These are phyloP conservation scores for Cladosporium sp. DNA, from an alignment of 2,329 filamentous ascomycete species.

Conservation along the genomic window DNA sequence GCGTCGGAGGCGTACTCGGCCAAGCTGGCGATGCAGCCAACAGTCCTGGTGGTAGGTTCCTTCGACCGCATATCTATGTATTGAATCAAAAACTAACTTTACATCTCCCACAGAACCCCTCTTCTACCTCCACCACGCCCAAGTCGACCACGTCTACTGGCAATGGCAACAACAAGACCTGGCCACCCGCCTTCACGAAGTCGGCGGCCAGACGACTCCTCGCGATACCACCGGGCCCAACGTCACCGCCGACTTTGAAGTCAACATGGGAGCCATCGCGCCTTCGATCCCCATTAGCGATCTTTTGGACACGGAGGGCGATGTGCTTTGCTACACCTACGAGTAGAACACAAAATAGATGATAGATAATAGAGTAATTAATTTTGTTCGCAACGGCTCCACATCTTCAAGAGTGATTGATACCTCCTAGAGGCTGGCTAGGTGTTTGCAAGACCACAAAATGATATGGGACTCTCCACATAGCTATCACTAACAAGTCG, in stretches of 20 bases:
- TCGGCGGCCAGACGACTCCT: constrained; percentile 1
- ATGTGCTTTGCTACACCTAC: constrained; percentile 24
- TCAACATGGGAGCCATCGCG: constrained; percentile 18
- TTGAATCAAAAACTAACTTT: no score
- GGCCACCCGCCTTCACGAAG: constrained; percentile 10
- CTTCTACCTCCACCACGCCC: constrained; percentile 27
- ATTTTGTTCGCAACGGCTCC: no score
- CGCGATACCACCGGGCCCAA: background rate
- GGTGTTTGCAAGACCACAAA: no score
- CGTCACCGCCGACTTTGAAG: constrained; percentile 15
- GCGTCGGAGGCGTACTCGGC: constrained; percentile 19
- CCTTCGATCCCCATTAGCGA: constrained; percentile 18
- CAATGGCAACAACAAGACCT: constrained; percentile 22
- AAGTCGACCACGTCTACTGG: constrained; percentile 25
- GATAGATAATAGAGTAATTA: background rate
- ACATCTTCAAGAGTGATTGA: no score
- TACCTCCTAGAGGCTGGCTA: no score
- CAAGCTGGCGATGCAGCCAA: constrained; percentile 21
- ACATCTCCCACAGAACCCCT: constrained; percentile 17
- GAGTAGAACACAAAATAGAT: background rate
- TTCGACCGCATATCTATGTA: background rate
- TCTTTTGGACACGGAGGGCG: constrained; percentile 19
- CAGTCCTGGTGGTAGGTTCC: constrained; percentile 16
- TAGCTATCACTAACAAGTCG: no score
- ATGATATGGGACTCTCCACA: no score